Percentiles rank a stretch among this genome's conserved stretches.
These are phyloP conservation scores for Fragaria nilgerrensis DNA, from an alignment of 306 rosid genomes.

Conservation along the genomic window DNA sequence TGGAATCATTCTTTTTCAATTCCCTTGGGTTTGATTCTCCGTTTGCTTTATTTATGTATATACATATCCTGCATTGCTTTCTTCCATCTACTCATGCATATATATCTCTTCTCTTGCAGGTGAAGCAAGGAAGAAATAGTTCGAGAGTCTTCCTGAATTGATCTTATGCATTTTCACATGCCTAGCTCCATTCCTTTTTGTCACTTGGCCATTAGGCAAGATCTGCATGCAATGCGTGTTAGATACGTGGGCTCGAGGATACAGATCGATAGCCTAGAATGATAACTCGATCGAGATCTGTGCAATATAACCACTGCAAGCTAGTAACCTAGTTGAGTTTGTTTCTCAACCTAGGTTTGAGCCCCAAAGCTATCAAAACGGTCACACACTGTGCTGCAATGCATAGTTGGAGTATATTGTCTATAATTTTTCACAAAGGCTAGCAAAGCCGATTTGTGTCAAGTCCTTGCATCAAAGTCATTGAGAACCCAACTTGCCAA, in stretches of 20 bases:
- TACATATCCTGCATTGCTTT: not conserved
- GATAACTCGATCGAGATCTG: not conserved
- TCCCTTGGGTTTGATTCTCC: not conserved
- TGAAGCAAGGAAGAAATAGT: not conserved
- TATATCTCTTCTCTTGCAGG: not conserved
- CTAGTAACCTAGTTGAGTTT: too few species aligned
- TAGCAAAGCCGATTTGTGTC: too few species aligned
- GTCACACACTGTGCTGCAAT: too few species aligned
- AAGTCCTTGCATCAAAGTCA: too few species aligned
- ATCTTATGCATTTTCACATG: not conserved
- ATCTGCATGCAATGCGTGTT: not conserved
- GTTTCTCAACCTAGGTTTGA: too few species aligned
- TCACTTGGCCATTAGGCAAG: not conserved
- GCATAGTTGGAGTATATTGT: too few species aligned
- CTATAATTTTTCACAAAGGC: too few species aligned
- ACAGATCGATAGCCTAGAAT: not conserved
- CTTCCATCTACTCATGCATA: not conserved
- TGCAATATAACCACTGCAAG: not conserved
- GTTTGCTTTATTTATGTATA: not conserved
- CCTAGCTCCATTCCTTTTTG: not conserved
- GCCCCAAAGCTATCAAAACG: too few species aligned
- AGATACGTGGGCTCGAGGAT: not conserved
- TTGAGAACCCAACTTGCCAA: too few species aligned
- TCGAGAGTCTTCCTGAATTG: not conserved
- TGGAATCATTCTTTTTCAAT: slow-evolving; percentile 17